Evolutionary conservation across 2,329 filamentous ascomycete species (phyloP), one percentile per base, ranked within the genome.

Genomic region (Pseudogymnoascus sp.): DNA sequence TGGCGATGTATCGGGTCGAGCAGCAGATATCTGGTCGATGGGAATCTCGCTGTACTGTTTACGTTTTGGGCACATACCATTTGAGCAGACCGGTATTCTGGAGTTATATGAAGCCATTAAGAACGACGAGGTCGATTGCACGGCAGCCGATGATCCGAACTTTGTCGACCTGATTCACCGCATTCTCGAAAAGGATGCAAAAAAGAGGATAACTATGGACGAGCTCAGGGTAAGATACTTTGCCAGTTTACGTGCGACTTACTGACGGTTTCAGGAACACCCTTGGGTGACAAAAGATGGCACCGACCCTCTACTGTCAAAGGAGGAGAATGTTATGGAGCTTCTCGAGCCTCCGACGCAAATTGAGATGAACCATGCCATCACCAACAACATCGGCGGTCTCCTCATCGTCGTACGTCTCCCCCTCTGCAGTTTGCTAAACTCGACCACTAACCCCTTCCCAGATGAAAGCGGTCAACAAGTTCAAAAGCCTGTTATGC

Each of bases 11-110:
- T 93, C 90, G 2, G 94, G 94, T 10, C 89, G 85, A 69, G 92
- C 93, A 3, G 91, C 91, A 3, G 94, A 99, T 74, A 92, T 99
- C 61, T 99, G 94, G 94, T 96, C 93, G 3, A 97, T 97, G 93
- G 94, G 94, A 6, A 88, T 97, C 7, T 96, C 92, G 1, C 79
- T 99, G 2, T 97, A 93, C 73, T 99, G 94, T 73, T 81, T 99
- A 39, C 87, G 89, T 65, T 97, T 96, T 70, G 94, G 94, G 33
- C 81, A 79, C 59, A 88, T 99, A 65, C 94, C 94, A 0, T 99
- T 97, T 71, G 88, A 92, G 70, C 84, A 88, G 62, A 79, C 83
- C 5, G 86, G 85, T 16, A 86, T 97, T 64, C 79, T 97, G 62
- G 92, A 96, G 60, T 84, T 97, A 65, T 97, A 95, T 72, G 87